Evolutionary conservation across 257 asterid species (phyloP), one percentile per base, ranked within the genome.

Genomic region (Schizonepeta tenuifolia): DNA sequence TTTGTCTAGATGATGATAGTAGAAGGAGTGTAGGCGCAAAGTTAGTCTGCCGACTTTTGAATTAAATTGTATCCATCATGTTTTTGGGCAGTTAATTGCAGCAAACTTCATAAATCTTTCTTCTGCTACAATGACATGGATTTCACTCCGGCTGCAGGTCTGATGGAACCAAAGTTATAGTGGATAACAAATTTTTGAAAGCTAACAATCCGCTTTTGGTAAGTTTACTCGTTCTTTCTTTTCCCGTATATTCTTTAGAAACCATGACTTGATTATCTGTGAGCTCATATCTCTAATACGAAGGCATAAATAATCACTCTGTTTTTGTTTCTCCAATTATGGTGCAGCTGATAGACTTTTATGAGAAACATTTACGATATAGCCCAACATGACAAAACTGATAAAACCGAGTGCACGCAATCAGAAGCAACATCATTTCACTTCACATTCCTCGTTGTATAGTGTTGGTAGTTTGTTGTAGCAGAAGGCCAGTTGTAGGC

Each of bases 141-240:
- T 59, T 72, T 69, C 56, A 9, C 74, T 65, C 61, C 77, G 79
- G 75, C 17, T 76, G 81, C 86, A 93, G 98, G 89, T 77, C 94
- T 49, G 97, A 93, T 75, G 98, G 98, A 69, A 88, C 83, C 76
- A 90, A 82, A 82, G 82, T 86, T 31, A 81, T 82, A 6, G 97
- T 93, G 85, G 96, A 91, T 69, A 93, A 91, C 90, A 91, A 87
- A 67, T 93, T 84, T 79, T 87, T 93, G 80, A 93, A 93, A 85
- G 86, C 90, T 49, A 80, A 93, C 75, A 75, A 91, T 80, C 98
- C 98, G 3, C 88, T 83, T 67, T 77, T 93, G 88, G 98, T 85
- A 83, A 82, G 87, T 72, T 7, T 47, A 56, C 58, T 43, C 5
- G 7, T 61, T 64, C 63, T 13, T 22, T 46, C 2, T 67, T 1